Base-by-base conservation (phyloP, 176 grass and related monocot genomes). In the Calamus simplicifolius region DNA sequence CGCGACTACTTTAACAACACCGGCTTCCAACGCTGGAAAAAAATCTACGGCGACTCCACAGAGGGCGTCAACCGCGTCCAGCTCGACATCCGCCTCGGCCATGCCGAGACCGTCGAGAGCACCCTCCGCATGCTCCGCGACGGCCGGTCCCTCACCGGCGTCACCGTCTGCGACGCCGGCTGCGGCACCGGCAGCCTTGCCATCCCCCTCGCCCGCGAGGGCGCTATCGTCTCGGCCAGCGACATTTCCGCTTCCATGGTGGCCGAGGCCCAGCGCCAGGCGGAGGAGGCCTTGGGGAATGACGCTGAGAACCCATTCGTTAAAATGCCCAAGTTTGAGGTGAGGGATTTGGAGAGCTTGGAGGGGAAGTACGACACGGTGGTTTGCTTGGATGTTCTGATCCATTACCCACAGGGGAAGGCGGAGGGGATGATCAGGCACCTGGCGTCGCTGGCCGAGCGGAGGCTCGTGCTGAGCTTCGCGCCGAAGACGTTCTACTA, bases 1-100 rank as follows among this genome's bases (percentile, higher is more conserved):
- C 81, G 78, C 64, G 87, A 74, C 52, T 97, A 97, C 92, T 97
- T 97, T 78, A 91, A 91, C 76, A 85, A 88, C 5, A 97, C 84
- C 23, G 92, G 93, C 19, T 91, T 91, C 67, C 84, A 88, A 59
- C 56, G 93, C 60, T 97, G 93, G 93, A 78, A 85, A 68, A 82
- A 85, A 69, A 97, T 97, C 63, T 97, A 97, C 68, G 84, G 81
- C 18, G 76, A 81, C 4, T 48, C 73, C 14, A 88, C 87, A 16
- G 81, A 85, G 57, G 78, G 75, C 75, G 92, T 97, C 54, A 97
- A 97, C 75, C 75, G 84, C 58, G 87, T 97, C 27, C 93, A 91
- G 81, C 93, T 97, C 16, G 93, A 97, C 77, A 97, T 97, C 79
- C 83, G 87, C 2, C 75, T 80, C 17, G 87, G 87, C 51, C 93